Evolutionary conservation across 768 basidiomycete genomes (phyloP).

Genomic region (Mycena rosella): DNA sequence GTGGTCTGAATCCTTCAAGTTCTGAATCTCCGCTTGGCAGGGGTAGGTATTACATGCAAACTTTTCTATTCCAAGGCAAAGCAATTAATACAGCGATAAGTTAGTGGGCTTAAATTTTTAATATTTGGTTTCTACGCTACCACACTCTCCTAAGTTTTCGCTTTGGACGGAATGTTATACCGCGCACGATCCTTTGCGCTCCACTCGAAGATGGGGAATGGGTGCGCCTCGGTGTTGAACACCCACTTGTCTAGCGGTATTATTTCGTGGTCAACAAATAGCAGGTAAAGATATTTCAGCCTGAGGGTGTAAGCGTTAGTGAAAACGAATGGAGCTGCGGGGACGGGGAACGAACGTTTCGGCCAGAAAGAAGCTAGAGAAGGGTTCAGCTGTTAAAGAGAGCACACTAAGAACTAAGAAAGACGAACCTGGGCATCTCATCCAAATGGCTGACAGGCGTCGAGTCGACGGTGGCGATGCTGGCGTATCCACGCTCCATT

Average conservation of each 20-base stretch:
- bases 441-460: constrained; percentile 49
- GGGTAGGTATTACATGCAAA: too few species aligned
- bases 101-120: not conserved
- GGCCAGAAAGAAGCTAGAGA: constrained; percentile 57
- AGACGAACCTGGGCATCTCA: constrained; percentile 69
- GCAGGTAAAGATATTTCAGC: constrained; percentile 77
- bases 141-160: too few species aligned
- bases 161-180: constrained; percentile 53
- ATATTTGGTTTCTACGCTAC: not conserved
- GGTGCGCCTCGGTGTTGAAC: constrained; percentile 81
- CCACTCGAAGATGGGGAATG: constrained; percentile 82
- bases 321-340: not conserved
- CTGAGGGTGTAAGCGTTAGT: constrained; percentile 43
- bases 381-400: not conserved
- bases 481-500: constrained; percentile 61
- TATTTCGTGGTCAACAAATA: constrained; percentile 74
- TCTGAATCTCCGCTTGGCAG: too few species aligned
- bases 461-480: constrained; percentile 52
- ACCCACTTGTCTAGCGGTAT: constrained; percentile 68
- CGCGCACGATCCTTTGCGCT: constrained; percentile 61
- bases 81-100: constrained; percentile 29
- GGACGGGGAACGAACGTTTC: constrained; percentile 51
- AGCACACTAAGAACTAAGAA: constrained; percentile 14
- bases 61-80: not conserved
- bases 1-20: too few species aligned